Base-by-base conservation (phyloP, 1,284 basidiomycete genomes). In the Cutaneotrichosporon daszewskae region DNA sequence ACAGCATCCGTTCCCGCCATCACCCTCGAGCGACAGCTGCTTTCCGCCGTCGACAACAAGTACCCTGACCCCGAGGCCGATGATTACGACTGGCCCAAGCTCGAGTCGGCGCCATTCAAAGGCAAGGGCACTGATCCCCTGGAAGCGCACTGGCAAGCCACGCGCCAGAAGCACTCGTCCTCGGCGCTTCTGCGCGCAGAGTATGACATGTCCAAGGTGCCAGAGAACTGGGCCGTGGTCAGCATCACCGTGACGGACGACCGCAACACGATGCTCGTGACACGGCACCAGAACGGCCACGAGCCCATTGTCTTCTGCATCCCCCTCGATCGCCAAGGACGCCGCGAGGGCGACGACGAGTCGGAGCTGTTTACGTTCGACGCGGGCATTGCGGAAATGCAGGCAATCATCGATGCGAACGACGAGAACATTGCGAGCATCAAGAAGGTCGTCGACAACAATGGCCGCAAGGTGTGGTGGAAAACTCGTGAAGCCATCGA, bases 171-270 rank as follows among this genome's bases (percentile, higher is more conserved):
- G 45, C 83, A 87, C 56, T 69, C 47, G 7, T 40, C 54, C 17
- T 51, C 51, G 31, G 69, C 6, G 67, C 73, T 18, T 72, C 73
- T 53, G 65, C 72, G 11, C 59, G 74, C 32, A 16, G 40, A 52
- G 58, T 67, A 32, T 12, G 57, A 66, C 39, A 35, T 62, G 1
- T 44, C 55, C 0, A 12, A 48, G n/a, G 72, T 97, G 1, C 91
- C 94, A 0, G 52, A 65, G 3, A 77, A 84, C 50, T 97, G 94
- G 91, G 85, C 83, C 5, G 79, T 92, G 10, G 75, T 96, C 42
- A 87, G 84, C 49, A 81, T 98, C 54, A 84, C 77, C 50, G 75
- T 96, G 38, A 84, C 86, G 0, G 79, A 84, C 6, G 89, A 95
- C 59, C 81, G 81, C 52, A 83, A 79, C 54, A 85, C 85, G 4